Conservation (phyloP, 2,329 filamentous ascomycete genomes). For the Chalaropsis ovoidea region DNA sequence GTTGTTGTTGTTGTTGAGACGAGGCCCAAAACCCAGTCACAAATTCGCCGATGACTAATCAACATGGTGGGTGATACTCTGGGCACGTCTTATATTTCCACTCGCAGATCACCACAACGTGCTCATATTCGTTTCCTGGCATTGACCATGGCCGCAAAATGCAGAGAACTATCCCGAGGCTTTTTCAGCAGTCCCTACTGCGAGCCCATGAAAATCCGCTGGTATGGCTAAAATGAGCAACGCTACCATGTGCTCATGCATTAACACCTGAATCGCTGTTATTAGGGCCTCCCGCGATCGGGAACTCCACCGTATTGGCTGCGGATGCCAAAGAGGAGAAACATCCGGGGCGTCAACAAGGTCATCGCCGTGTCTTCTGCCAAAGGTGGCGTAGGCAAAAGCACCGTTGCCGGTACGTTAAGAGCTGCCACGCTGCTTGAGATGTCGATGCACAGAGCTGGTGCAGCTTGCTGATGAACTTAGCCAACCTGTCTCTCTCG, state of each 20-base stretch:
- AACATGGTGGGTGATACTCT: background rate
- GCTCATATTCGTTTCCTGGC: background rate
- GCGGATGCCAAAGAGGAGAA: constrained; percentile 68
- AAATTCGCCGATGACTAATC: background rate
- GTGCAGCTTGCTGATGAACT: background rate
- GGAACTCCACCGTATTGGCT: constrained; percentile 49
- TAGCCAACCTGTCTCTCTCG: constrained; percentile 72
- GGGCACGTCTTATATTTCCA: background rate
- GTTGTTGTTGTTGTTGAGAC: background rate
- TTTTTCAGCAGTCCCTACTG: constrained; percentile 36
- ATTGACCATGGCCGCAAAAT: constrained; percentile 27
- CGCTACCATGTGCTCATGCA: too few relatives aligned
- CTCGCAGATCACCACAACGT: background rate
- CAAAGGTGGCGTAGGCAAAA: constrained; percentile 97
- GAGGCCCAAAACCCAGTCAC: background rate
- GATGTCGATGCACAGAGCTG: background rate
- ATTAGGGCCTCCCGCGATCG: constrained; percentile 71
- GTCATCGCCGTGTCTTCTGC: constrained; percentile 95
- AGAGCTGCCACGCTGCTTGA: background rate
- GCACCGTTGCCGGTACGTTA: constrained; percentile 66
- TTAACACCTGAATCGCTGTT: background rate
- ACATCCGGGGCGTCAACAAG: constrained; percentile 75
- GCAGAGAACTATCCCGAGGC: constrained; percentile 29
- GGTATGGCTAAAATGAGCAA: constrained; percentile 39
- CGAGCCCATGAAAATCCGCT: constrained; percentile 72